Conservation (phyloP, 208 protist species). For the Histomonas meleagridis region DNA sequence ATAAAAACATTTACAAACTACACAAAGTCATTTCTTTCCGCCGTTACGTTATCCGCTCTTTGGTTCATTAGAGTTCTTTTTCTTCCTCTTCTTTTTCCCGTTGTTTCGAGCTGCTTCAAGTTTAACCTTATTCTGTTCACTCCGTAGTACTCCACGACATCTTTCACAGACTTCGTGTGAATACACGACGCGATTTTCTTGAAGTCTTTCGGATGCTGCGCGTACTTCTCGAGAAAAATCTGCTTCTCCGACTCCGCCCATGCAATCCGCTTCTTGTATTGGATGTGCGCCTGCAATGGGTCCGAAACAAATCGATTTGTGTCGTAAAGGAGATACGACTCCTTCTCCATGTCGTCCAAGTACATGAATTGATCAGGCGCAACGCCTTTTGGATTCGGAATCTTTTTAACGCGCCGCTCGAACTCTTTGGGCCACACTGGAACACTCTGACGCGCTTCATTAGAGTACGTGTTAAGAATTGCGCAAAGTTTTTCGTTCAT, state of each 20-base stretch:
- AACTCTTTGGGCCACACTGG: no score
- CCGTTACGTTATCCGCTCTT: no score
- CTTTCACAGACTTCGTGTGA: neutral
- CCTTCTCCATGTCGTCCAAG: neutral
- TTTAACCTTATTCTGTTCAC: neutral
- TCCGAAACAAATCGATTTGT: neutral
- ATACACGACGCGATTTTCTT: neutral
- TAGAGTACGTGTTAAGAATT: no score
- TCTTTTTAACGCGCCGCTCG: no score
- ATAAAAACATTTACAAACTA: no score
- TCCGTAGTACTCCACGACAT: neutral
- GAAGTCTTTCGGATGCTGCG: neutral
- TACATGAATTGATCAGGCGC: neutral
- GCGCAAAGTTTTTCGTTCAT: no score
- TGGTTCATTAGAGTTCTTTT: no score
- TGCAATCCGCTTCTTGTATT: neutral
- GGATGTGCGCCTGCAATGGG: neutral
- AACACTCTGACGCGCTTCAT: no score
- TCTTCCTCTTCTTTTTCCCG: neutral
- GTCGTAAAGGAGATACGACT: neutral
- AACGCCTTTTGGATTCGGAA: no score
- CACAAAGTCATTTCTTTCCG: no score
- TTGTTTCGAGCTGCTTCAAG: neutral
- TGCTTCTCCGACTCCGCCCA: neutral
- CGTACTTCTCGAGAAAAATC: neutral